Evolutionary conservation across 2,329 filamentous ascomycete species (phyloP), one percentile per base, ranked within the genome.

Genomic region (Dryadomyces quercivorus): DNA sequence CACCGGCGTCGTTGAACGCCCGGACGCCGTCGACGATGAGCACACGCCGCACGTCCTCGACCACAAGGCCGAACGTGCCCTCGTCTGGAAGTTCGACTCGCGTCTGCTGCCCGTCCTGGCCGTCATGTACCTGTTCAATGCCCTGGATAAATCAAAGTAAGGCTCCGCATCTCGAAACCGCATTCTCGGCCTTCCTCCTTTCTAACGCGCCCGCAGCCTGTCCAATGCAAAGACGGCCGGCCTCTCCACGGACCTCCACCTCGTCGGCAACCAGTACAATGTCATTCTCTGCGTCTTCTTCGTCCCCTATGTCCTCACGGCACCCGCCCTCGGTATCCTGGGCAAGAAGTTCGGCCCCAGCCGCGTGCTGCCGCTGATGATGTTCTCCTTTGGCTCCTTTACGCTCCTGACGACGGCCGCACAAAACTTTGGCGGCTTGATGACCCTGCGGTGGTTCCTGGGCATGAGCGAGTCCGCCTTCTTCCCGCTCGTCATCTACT

Each of bases 221-320:
- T 45, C 45, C 21, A 54, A 54, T 20, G 52, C 52, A 12, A 50
- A 54, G 26, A 54, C 52, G 4, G 47, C 38, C 13, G 47, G 47
- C 21, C 42, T 54, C 21, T 16, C 43, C 12, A 40, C 36, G 38
- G 13, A 8, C 5, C 42, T 54, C 12, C 44, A 50, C 12, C 51
- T 63, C 7, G 26, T 85, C 64, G 57, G 63, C 2, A 75, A 80
- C 61, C 76, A 87, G 65, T 88, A 89, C 71, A 89, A 88, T 66
- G 76, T 82, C 48, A 74, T 88, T 49, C 67, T 90, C 44, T 79
- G 75, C 59, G 81, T 90, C 59, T 90, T 90, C 72, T 90, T 86
- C 66, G 73, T 89, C 6, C 86, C 86, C 0, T 89, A 85, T 64
- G 85, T 89, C 52, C 63, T 89, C 44, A 84, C 82, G 52, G 85